Evolutionary conservation across 1,139 yeast species (phyloP).

Genomic region (Lodderomyces beijingensis): DNA sequence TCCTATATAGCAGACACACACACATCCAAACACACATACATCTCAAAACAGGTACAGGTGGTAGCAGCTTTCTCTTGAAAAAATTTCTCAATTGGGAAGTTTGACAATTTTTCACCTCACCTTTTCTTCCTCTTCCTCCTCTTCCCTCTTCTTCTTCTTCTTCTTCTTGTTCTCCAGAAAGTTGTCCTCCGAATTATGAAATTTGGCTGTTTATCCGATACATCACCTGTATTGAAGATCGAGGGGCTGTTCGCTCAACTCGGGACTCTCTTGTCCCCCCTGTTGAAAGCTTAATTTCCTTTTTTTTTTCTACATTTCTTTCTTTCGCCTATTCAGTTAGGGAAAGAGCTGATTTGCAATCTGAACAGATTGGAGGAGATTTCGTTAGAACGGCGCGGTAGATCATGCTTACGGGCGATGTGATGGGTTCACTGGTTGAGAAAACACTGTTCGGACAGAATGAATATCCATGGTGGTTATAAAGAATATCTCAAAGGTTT

Average conservation of each 20-base stretch:
- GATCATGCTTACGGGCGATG: constrained; percentile 9
- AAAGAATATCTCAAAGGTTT: constrained; percentile 41
- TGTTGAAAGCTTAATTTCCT: constrained; percentile 15
- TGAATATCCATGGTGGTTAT: constrained; percentile 38
- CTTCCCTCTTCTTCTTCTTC: constrained; percentile 6
- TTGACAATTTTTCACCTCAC: constrained; percentile 6
- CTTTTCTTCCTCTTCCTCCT: constrained; percentile 10
- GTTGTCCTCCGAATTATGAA: constrained; percentile 37
- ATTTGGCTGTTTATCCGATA: constrained; percentile 26
- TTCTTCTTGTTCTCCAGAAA: constrained; percentile 23
- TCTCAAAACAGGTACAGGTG: too few species aligned
- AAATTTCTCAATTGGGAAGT: constrained; percentile 1
- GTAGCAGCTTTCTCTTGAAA: too few species aligned
- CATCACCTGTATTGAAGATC: constrained; percentile 9
- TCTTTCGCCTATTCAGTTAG: constrained; percentile 52
- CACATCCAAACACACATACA: constrained; percentile 1
- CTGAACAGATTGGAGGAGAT: background rate
- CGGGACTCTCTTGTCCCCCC: constrained; percentile 12
- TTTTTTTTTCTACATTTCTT: constrained; percentile 4
- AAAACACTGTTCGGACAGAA: constrained; percentile 44
- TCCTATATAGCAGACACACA: too few species aligned
- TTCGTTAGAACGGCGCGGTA: constrained; percentile 15
- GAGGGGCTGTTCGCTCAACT: constrained; percentile 6
- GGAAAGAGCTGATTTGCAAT: constrained; percentile 20
- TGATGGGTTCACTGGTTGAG: constrained; percentile 29